Evolutionary conservation across 2,329 filamentous ascomycete species (phyloP), one percentile per base, ranked within the genome.

Genomic region (Passalora sequoiae): DNA sequence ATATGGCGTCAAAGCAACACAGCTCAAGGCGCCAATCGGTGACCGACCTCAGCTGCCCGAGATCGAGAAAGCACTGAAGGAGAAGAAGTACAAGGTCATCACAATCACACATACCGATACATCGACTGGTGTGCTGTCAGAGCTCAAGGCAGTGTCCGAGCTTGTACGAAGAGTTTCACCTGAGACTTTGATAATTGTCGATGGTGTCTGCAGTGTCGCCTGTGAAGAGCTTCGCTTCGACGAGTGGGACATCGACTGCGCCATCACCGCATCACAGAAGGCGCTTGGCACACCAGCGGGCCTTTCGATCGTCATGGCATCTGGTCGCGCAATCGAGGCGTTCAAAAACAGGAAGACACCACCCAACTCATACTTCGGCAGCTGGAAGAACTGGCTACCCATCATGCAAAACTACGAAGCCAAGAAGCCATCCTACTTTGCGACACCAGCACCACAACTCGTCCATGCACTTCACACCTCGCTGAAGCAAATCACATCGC

Each of bases 351-450:
- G 92, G 64, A 91, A 91, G 73, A 83, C 81, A 8, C 84, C 84
- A 9, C 86, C 89, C 1, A 77, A 81, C 15, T 86, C 89, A 16
- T 98, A 97, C 77, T 98, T 96, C 68, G 89, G 86, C 43, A 94
- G 86, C 9, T 87, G 96, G 75, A 89, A 89, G 76, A 97, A 97
- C 71, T 98, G 92, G 92, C 73, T 89, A 44, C 91, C 91, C 8
- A 84, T 98, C 68, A 97, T 98, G 91, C 82, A 92, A 72, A 97
- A 96, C 72, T 98, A 98, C 69, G 92, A 98, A 72, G 87, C 88
- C 53, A 88, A 89, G 74, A 98, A 97, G 73, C 81, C 92, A 27
- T 94, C 89, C 2, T 98, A 98, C 75, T 98, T 98, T 63, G 92
- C 92, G 27, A 98, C 92, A 1, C 92, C 92, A 1, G 89, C 89